Evolutionary conservation across 2,329 filamentous ascomycete species (phyloP), one percentile per base, ranked within the genome.

Genomic region (Beauveria sp.): DNA sequence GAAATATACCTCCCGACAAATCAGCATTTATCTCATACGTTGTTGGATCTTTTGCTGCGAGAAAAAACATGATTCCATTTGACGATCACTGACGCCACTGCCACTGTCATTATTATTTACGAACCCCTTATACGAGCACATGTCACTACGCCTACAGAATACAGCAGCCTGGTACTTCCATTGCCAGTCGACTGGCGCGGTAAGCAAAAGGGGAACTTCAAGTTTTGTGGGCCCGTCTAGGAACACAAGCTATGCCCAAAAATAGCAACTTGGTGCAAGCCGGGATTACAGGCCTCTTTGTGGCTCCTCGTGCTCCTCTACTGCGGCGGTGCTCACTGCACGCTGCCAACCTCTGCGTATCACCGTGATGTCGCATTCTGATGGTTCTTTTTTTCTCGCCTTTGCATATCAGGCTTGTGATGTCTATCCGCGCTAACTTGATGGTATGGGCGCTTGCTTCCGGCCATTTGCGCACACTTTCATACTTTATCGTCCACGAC

Each of bases 21-120:
- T 38, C 14, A 38, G 12, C 34, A 38, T 16, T 14, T 38, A 38
- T 38, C 34, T 38, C 34, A 16, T 38, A 38, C 34, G 34, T 38
- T 38, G 14, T 16, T 38, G 5, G 0, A 38, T 38, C 5, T 38
- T 12, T 34, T 16, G 34, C 34, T 14, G 5, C 34, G 5, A 38
- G 14, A 3, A 6, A 38, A 16, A 38, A 6, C 12, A 38, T 38
- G 34, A 38, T 38, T 38, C 34, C 34, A 5, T 18, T n/a, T 18
- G 59, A 24, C 50, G 50, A 61, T 61, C 59, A 53, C 22, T 49
- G 20, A 24, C 59, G 58, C 58, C 49, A 60, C 42, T 31, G 43
- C 26, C 18, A 38, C 43, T 10, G 31, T 20, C 40, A 38, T 45
- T 22, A 20, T 24, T 45, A 52, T 38, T 16, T 38, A 14, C 14